Base-by-base conservation (phyloP, 2,329 filamentous ascomycete genomes). In the Colletotrichum theobromicola region DNA sequence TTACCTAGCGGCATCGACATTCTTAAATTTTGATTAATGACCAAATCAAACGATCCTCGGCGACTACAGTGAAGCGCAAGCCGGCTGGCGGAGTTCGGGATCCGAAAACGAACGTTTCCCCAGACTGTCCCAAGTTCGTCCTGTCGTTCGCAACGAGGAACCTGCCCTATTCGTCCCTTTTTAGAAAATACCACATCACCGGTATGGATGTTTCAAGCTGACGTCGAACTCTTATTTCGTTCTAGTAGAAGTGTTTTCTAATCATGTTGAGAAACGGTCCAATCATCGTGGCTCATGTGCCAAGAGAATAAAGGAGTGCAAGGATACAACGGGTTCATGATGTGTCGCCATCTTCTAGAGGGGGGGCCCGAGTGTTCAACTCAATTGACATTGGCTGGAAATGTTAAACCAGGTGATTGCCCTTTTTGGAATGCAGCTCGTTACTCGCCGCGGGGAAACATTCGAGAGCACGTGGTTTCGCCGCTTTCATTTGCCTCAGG, bases 381-480 rank as follows among this genome's bases (percentile, higher is more conserved):
- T 57, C 53, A 26, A 30, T 57, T 57, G 42, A 57, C 57, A 60
- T 60, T 28, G 57, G 57, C 28, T 30, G 18, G 28, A 30, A 60
- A 34, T 60, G 28, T 12, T 13, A 57, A 57, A 13, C 30, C 58
- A 55, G 18, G 30, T 24, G 12, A 28, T 67, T 67, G 1, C 64
- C 50, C 50, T 58, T 67, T 67, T n/a, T 28, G 64, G 64, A 67
- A 67, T 58, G 64, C 64, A 67, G 50, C 24, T 67, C 64, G 64
- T n/a, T 66, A 32, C 42, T 10, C 16, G 50, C 21, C 34, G 50
- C 64, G 50, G 64, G 50, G 64, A 35, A 30, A 16, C 32, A 42
- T 32, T 16, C 32, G 13, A 42, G 4, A 21, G n/a, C 64, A 67
- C 64, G 50, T 67, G 64, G 18, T 10, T 35, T 26, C 16, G 4